Conservation (phyloP, 257 asterid genomes). For the Nyctanthes arbortristis region DNA sequence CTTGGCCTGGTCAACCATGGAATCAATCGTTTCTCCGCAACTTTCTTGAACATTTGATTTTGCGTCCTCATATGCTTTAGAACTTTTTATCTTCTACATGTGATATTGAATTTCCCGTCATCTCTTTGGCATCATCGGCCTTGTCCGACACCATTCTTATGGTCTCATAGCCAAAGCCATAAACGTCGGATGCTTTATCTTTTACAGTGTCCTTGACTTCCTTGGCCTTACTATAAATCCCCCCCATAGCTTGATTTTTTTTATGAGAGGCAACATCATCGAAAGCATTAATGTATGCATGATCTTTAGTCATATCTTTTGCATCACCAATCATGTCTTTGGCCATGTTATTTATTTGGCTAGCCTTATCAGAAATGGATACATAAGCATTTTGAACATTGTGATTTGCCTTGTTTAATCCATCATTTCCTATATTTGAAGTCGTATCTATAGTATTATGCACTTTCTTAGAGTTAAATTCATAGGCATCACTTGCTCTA, state of each 20-base stretch:
- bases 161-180: slow-evolving; percentile 1
- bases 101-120: background rate
- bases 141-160: slow-evolving; percentile 38
- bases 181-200: slow-evolving; percentile 18
- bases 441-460: background rate
- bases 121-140: slow-evolving; percentile 31
- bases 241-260: slow-evolving; percentile 11
- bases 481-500: slow-evolving; percentile 14
- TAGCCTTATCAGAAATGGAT: slow-evolving; percentile 9
- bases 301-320: slow-evolving; percentile 26
- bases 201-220: slow-evolving; percentile 17
- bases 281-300: slow-evolving; percentile 17
- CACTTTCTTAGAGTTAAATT: background rate
- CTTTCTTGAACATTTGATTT: slow-evolving; percentile 31
- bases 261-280: slow-evolving; percentile 18
- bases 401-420: slow-evolving; percentile 6
- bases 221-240: slow-evolving; percentile 16
- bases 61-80: slow-evolving; percentile 29
- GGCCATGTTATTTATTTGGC: slow-evolving; percentile 18
- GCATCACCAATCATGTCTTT: slow-evolving; percentile 19
- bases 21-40: slow-evolving; percentile 34
- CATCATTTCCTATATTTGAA: slow-evolving; percentile 12
- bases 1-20: slow-evolving; percentile 40
- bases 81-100: slow-evolving; percentile 28
- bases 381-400: slow-evolving; percentile 23